A percentile compares a stretch with the other conserved stretches of the same genome.
Conservation (phyloP, 2,329 filamentous ascomycete genomes). For the Diaporthe vaccinii region DNA sequence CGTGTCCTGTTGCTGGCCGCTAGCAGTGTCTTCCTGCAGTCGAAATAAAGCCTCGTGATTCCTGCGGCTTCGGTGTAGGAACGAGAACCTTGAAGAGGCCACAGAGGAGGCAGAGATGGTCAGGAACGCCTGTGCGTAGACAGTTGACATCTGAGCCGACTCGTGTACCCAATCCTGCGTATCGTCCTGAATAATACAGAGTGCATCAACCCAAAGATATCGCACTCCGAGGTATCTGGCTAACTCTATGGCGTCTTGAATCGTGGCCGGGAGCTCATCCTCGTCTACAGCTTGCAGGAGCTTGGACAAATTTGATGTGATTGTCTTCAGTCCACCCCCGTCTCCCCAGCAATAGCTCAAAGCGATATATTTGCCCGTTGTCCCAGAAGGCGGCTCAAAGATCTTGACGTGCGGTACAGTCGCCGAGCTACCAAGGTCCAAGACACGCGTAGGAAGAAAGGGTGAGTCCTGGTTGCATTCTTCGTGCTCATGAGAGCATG, state of each 20-base stretch:
- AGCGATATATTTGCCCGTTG: background rate
- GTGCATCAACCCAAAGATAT: background rate
- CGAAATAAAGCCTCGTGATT: background rate
- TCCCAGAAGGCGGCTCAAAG: background rate
- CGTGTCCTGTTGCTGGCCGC: too few relatives aligned
- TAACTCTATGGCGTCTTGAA: background rate
- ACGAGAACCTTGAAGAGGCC: background rate
- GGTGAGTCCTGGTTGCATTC: background rate
- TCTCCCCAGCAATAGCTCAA: slow-evolving; percentile 1
- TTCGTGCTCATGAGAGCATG: background rate
- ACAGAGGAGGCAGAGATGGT: background rate
- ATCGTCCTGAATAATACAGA: background rate
- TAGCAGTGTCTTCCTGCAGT: background rate
- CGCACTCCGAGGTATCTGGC: background rate
- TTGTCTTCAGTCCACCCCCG: background rate
- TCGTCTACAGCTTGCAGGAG: background rate
- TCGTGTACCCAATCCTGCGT: background rate
- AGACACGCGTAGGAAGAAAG: background rate
- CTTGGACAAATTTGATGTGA: background rate
- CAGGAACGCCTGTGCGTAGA: background rate
- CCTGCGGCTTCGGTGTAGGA: background rate
- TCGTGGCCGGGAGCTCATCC: background rate
- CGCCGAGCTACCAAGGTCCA: background rate
- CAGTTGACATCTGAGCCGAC: background rate
- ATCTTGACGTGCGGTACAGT: background rate